Evolutionary conservation across 31 red algal species (phyloP), one percentile per base, ranked within the genome.

Genomic region (Pterothamnion heteromorphum): DNA sequence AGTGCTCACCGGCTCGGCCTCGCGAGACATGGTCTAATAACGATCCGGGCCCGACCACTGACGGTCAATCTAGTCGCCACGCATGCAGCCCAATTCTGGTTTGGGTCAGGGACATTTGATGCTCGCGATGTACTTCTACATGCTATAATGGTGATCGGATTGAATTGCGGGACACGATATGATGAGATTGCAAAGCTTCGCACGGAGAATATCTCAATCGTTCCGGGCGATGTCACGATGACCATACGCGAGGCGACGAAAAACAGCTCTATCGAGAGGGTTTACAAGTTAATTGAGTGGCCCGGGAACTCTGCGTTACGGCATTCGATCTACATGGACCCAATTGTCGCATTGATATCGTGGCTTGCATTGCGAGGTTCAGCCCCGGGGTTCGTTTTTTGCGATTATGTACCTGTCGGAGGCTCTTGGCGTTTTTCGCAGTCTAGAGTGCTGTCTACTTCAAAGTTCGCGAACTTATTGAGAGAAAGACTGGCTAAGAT

Each of bases 271-370:
- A 27, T 74, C 22, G 35, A 80, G 39, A 28, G 82, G 14, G 44
- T 51, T 0, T 94, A 92, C 43, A 43, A 58, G 32, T 51, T 94
- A 21, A 80, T 44, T 28, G 72, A 87, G 33, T 94, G 80, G 89
- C 36, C 43, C 14, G 93, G 93, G 1, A 92, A 92, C 35, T 80
- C 44, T 76, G 32, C 0, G 23, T 80, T 94, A 35, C 36, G 93
- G n/a, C n/a, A 43, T 82, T 91, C 93, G 14, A 18, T 89, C 1
- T 80, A 88, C 20, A 39, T 94, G 34, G 93, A 94, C 71, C n/a
- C 91, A 43, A 85, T 86, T 57, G 14, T 86, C 21, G 82, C 91
- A 36, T 37, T 92, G 3, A 33, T 34, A 35, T 87, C 91, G 2
- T 92, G 80, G 91, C 22, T 92, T 30, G 28, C 14, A 24, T 92